Base-by-base conservation (phyloP, 1,139 yeast species). In the Saccharomyces pastorianus region DNA sequence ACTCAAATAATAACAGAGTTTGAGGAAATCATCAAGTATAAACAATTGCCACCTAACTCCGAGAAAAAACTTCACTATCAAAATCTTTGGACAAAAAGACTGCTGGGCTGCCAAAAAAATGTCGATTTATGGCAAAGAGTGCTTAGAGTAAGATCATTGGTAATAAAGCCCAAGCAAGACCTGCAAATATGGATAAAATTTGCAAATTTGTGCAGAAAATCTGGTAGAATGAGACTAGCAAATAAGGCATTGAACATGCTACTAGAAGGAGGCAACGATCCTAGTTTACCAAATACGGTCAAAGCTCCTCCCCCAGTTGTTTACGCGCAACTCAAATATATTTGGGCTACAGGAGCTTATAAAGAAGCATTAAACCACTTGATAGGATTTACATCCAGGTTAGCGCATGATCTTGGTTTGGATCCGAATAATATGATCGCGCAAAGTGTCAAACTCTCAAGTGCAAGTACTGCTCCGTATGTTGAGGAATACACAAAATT, bases 111-210 rank as follows among this genome's bases (percentile, higher is more conserved):
- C 67, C 99, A 93, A 71, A 80, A 95, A 64, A 93, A 93, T 72
- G 98, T 93, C 51, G 99, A 95, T 71, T 90, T 91, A 26, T 95
- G 99, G 99, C 98, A 93, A 70, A 79, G 98, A 66, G 85, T 93
- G 84, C 78, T 95, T 58, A 88, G 91, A 68, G 96, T 93, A 1
- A 78, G 99, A 55, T 95, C 98, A 0, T 76, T 95, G 55, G 98
- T 95, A n/a, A 88, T 93, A 47, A 87, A 87, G 60, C 99, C 99
- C 1, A 89, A 91, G 62, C 96, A 93, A 64, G 98, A 95, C 68
- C 88, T 91, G 96, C 95, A 89, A 58, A 89, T 91, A 83, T 90
- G 98, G 97, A 93, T 95, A 63, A 91, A 93, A 69, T 95, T 93
- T 76, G 98, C 99, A 31, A 93, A 95, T 64, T 76, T 95, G 56